These are phyloP conservation scores for Ceratobasidium sp. DNA, from an alignment of 1,284 basidiomycete species.

Conservation along the genomic window DNA sequence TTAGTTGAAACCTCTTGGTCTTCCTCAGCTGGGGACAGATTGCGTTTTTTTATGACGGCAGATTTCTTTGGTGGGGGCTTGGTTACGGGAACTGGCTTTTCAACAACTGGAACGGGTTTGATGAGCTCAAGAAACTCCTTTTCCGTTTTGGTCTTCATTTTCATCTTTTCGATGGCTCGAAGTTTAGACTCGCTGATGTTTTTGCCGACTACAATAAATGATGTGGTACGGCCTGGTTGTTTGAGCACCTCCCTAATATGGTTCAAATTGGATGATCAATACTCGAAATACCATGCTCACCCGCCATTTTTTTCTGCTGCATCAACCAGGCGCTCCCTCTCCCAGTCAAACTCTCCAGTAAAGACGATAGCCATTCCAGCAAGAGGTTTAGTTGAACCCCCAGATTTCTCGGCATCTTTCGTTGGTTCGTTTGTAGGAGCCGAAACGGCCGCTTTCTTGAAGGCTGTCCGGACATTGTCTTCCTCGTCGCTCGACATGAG, in stretches of 20 bases:
- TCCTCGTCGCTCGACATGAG: constrained; percentile 37
- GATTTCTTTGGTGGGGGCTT: constrained; percentile 45
- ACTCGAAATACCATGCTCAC: constrained; percentile 45
- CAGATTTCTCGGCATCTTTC: constrained; percentile 43
- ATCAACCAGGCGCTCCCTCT: constrained; percentile 44
- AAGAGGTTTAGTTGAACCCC: constrained; percentile 37
- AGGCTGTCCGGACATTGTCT: constrained; percentile 19
- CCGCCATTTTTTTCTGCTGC: constrained; percentile 41
- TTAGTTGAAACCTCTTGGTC: constrained; percentile 39
- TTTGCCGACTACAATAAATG: constrained; percentile 41
- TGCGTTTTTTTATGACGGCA: constrained; percentile 40
- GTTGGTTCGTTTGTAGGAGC: constrained; percentile 47
- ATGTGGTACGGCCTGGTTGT: constrained; percentile 42
- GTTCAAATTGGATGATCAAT: neutral
- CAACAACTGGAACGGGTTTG: constrained; percentile 41
- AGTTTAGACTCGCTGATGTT: constrained; percentile 43
- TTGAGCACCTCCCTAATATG: constrained; percentile 11
- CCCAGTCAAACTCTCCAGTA: constrained; percentile 41
- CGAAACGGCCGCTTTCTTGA: constrained; percentile 39
- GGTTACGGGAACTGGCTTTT: constrained; percentile 17
- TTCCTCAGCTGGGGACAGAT: constrained; percentile 36
- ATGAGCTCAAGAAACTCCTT: constrained; percentile 40
- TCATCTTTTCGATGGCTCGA: constrained; percentile 34
- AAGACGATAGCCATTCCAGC: constrained; percentile 25
- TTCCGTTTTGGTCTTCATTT: constrained; percentile 31